Base-by-base conservation (phyloP, 2,329 filamentous ascomycete species). In the Xylaria sp. region DNA sequence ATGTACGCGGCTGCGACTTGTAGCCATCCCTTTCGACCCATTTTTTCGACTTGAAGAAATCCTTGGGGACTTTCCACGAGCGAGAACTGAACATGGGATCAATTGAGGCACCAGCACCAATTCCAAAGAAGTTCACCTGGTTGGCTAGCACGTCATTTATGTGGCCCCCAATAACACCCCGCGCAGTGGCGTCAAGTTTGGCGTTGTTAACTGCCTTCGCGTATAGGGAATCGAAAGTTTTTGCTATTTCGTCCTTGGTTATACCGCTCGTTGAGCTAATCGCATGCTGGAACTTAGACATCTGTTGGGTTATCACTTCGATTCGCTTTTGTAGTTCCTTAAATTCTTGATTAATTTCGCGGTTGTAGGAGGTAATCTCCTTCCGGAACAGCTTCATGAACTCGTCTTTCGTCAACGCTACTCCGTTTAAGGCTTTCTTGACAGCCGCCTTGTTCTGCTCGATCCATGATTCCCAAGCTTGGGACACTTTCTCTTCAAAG, bases 101-200 rank as follows among this genome's bases (percentile, higher is more conserved):
- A 64, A 95, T 77, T 1, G 81, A 69, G 1, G 91, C 91, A 4
- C 91, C 92, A 17, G 87, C 77, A 4, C 86, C 86, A 1, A 77
- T 70, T 3, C 84, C 83, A 68, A 97, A 90, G 77, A 88, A 93
- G 78, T 97, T 97, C 75, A 93, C 79, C 57, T 84, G 83, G 54
- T 82, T 78, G 57, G 76, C 76, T 23, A 87, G 76, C 23, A 80
- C 73, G 1, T 72, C 68, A 43, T 79, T 76, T 71, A 78, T 80
- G 65, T 81, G 73, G 35, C 74, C 71, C 29, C 78, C 76, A 53
- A 86, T 83, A 53, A 79, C 76, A 55, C 79, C 79, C 27, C 77
- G 75, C 25, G 81, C 79, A 35, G 83, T 68, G 2, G 79, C 79
- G 49, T 81, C 77, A 2, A 87, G 75, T 55, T 81, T 80, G 19